Conservation (phyloP, 2,329 filamentous ascomycete genomes). For the Pestalotiopsis sp. region DNA sequence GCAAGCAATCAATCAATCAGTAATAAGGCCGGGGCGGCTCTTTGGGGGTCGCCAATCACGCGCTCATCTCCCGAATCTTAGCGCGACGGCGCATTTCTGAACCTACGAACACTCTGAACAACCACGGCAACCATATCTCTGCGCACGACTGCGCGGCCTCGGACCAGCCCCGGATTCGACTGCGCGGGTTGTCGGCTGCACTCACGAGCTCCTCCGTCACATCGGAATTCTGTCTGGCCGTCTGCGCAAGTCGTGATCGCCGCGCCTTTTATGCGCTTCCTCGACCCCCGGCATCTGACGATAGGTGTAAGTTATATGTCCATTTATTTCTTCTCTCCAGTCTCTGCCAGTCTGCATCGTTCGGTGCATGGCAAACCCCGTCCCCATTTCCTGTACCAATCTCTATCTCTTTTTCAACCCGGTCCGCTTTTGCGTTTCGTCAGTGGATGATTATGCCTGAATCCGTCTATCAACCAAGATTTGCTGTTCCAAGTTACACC, state of each 20-base stretch:
- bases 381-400: neutral
- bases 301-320: neutral
- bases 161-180: neutral
- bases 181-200: neutral
- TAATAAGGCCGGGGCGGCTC: neutral
- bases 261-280: neutral
- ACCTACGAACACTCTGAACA: conserved; percentile 3
- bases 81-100: conserved; percentile 11
- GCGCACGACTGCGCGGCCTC: neutral
- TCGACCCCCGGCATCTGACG: neutral
- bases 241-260: neutral
- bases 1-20: too few species aligned
- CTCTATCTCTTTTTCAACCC: neutral
- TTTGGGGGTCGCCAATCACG: conserved; percentile 3
- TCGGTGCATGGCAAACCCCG: neutral
- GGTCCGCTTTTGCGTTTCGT: neutral
- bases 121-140: neutral
- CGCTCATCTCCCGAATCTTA: conserved; percentile 9
- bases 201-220: neutral
- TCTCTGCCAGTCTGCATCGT: neutral
- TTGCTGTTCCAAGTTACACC: neutral
- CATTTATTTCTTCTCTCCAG: neutral
- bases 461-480: neutral
- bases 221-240: neutral
- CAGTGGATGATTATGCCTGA: neutral